Base-by-base conservation (phyloP, 352 stramenopile species). In the Globisporangium carolinianum region DNA sequence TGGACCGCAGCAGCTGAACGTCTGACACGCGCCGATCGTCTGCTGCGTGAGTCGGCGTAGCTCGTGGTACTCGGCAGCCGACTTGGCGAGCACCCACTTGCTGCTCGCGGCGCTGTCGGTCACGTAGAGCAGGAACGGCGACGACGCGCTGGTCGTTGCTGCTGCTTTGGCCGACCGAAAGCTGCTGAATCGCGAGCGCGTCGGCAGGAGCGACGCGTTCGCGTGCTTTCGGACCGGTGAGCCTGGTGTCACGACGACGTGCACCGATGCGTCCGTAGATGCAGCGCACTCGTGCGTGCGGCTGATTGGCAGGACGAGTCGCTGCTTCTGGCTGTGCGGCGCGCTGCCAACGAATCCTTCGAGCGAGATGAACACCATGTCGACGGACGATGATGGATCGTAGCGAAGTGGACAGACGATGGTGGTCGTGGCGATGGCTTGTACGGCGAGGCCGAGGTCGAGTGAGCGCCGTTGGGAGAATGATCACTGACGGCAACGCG, bases 301-400 rank as follows among this genome's bases (percentile, higher is more conserved):
- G 18, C 45, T 56, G 46, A 51, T 56, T 36, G 53, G 37, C 6
- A 12, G 39, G 6, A 1, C 11, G 52, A 55, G 47, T 11, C 65
- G 70, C 10, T 59, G 42, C 49, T 62, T 35, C 6, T 39, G 18
- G 9, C 46, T 50, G 36, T 39, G 8, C 32, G 63, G 37, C 51
- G 50, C 53, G 53, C 60, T 61, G 5, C 56, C 68, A 7, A 83
- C 69, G 57, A 89, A 81, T 12, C 76, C 68, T 71, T 89, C 75
- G 9, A 91, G 68, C 57, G 80, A 93, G 49, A 93, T 75, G 65
- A 91, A 93, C 35, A 91, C 80, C 83, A 93, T 45, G 10, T 24
- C 24, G 24, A 24, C 24, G 24, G 24, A 24, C 24, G 24, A 24
- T 24, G 24, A 24, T 24, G 24, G 24, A 24, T 24, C 24, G 24